phyloP scores from a whole-genome alignment of 208 protist genomes.

The Crithidia mellificae region DNA sequence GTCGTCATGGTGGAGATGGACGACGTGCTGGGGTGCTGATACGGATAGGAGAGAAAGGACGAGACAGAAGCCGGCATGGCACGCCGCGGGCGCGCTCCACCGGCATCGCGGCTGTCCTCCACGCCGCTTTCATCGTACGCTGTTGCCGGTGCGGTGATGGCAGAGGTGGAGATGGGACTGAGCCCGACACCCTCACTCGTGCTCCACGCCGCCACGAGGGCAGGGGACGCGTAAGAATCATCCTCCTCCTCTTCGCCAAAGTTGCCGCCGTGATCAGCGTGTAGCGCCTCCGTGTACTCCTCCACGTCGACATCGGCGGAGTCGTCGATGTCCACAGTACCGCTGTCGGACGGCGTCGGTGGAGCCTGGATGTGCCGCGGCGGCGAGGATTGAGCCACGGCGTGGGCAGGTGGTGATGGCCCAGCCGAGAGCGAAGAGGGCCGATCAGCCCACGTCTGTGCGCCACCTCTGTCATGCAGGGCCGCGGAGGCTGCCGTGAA shows the following conservation, averaged over 20 bases:
- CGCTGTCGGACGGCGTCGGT: neutral
- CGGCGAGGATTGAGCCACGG: neutral
- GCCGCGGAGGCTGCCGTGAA: constrained; percentile 22
- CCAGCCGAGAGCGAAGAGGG: neutral
- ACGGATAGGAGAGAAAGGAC: constrained; percentile 15
- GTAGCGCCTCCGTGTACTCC: neutral
- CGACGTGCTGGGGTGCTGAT: neutral
- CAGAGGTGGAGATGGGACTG: constrained; percentile 19
- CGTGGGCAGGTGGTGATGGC: neutral
- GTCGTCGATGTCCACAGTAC: neutral
- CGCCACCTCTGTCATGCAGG: neutral
- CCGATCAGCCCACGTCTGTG: neutral
- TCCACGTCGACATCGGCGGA: neutral
- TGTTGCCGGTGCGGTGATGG: constrained; percentile 1
- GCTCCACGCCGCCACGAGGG: constrained; percentile 28
- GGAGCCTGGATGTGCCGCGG: neutral
- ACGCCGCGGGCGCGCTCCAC: neutral
- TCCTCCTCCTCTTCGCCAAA: neutral
- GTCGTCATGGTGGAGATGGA: neutral
- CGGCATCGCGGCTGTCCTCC: neutral
- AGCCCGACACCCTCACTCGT: constrained; percentile 14
- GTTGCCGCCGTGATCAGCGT: neutral
- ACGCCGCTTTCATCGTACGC: neutral
- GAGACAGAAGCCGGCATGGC: neutral
- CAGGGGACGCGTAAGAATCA: neutral